Percentiles rank a stretch among this genome's conserved stretches.
phyloP scores from a whole-genome alignment of 352 stramenopile genomes.

The Phytophthora litchii region DNA sequence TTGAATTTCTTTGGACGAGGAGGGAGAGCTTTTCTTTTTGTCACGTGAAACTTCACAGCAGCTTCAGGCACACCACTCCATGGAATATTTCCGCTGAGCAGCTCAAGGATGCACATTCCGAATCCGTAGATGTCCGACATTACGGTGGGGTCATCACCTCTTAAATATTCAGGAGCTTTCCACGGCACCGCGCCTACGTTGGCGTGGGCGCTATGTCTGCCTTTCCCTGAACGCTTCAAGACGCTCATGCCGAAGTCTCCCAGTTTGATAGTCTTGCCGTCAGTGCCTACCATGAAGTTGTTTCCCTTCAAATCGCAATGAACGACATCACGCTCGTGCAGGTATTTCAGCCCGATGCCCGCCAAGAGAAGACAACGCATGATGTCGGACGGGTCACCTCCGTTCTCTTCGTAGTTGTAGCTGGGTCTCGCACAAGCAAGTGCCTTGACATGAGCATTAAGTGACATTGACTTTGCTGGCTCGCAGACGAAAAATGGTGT shows the following conservation, averaged over 20 bases:
- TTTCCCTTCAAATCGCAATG: conserved; percentile 48
- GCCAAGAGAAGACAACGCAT: conserved; percentile 32
- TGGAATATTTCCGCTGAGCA: conserved; percentile 32
- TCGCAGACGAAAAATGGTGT: conserved; percentile 40
- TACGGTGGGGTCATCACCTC: conserved; percentile 6
- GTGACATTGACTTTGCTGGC: conserved; percentile 22
- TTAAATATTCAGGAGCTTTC: conserved; percentile 41
- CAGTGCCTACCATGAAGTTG: conserved; percentile 39
- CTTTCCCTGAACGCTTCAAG: conserved; percentile 25
- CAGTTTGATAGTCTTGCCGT: conserved; percentile 39
- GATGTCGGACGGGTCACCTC: conserved; percentile 24
- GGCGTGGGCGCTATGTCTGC: conserved; percentile 1
- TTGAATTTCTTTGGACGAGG: conserved; percentile 15
- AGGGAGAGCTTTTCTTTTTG: conserved; percentile 20
- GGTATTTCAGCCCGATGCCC: conserved; percentile 39
- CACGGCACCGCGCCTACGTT: conserved; percentile 27
- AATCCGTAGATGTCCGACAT: conserved; percentile 39
- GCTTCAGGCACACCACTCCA: conserved; percentile 30
- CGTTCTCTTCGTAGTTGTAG: conserved; percentile 23
- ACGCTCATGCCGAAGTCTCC: conserved; percentile 41
- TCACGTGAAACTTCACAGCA: conserved; percentile 38
- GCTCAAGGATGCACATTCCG: conserved; percentile 44
- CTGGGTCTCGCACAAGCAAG: conserved; percentile 12
- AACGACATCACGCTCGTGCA: conserved; percentile 38
- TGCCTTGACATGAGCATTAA: conserved; percentile 22